Base-by-base conservation (phyloP, 129 eudicot genomes). In the Escallonia herrerae region DNA sequence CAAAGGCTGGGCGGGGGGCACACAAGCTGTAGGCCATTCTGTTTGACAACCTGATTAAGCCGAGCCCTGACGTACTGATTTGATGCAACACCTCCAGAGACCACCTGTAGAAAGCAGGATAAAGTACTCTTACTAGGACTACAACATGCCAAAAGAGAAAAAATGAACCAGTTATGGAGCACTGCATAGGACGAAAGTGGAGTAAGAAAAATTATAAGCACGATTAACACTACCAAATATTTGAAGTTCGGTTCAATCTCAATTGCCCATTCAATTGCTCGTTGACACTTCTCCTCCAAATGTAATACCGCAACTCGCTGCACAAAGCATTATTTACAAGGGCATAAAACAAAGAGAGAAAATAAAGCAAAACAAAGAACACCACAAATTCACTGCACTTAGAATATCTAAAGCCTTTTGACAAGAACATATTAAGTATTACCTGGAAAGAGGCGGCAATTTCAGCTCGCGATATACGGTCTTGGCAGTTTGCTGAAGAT, bases 1-100 rank as follows among this genome's bases (percentile, higher is more conserved):
- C 99, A 93, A 76, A 93, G 99, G 76, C 87, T 80, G 60, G 99
- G 99, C 58, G 99, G 99, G 74, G 99, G 99, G 80, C 99, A 93
- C 57, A 93, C 77, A 65, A 93, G 95, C 66, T 89, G 77, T 68
- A 93, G 81, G 60, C 84, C 85, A 40, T 72, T 89, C 66, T 79
- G 78, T 68, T 79, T 73, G 62, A 73, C 96, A 60, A 89, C 90
- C 62, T 80, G 75, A 45, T 83, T 65, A 45, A 93, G 90, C 55
- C 84, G 89, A 68, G 80, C 73, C 81, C 99, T 80, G 40, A 93
- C 96, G 62, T 85, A 86, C 47, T 93, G 82, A 67, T 93, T 93
- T 4, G 96, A 93, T 56, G 99, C 99, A 74, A 93, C 99, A 64
- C 99, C 99, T 38, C 99, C 99, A 15, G 96, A 85, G 45, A 83